Base-by-base conservation (phyloP, 1,284 basidiomycete species). In the Cutaneotrichosporon mucoides region DNA sequence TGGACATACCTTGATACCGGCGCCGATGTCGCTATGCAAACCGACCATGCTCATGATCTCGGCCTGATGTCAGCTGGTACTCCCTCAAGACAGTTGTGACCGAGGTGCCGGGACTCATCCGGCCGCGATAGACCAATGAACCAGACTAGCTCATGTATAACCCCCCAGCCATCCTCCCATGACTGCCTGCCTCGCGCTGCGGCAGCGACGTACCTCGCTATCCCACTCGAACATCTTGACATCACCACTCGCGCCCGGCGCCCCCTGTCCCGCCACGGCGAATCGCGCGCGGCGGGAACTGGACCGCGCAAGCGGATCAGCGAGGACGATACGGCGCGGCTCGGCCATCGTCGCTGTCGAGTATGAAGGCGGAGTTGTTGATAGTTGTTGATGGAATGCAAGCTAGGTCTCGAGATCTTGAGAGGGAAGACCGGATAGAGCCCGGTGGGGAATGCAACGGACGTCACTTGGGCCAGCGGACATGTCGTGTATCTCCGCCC, bases 151-250 rank as follows among this genome's bases (percentile, higher is more conserved):
- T n/a, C n/a, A n/a, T n/a, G n/a, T n/a, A n/a, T n/a, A 33, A 33
- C 11, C 40, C 34, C 8, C 4, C 15, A 33, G 16, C 37, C 6
- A 11, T 6, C 37, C 6, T 38, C 37, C 6, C 6, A 11, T 38
- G 37, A 38, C 11, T 38, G 6, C 37, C 6, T 38, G 11, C 11
- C 37, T 38, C 37, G 11, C 6, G 2, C 15, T n/a, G n/a, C n/a
- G n/a, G n/a, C n/a, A n/a, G n/a, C 10, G 10, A 67, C 70, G 56
- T 57, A 75, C 73, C 43, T 66, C 64, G 35, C 62, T 55, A 40
- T 66, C 60, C 73, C 73, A 76, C 54, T 74, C 69, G 56, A 69
- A 77, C 69, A 77, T 67, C 65, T 71, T 72, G 60, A 75, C 62
- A 59, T 77, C 73, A 9, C 73, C 73, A 11, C 65, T 67, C 7